Conservation (phyloP, 495 filamentous ascomycete species). For the Hypoxylon trugodes region DNA sequence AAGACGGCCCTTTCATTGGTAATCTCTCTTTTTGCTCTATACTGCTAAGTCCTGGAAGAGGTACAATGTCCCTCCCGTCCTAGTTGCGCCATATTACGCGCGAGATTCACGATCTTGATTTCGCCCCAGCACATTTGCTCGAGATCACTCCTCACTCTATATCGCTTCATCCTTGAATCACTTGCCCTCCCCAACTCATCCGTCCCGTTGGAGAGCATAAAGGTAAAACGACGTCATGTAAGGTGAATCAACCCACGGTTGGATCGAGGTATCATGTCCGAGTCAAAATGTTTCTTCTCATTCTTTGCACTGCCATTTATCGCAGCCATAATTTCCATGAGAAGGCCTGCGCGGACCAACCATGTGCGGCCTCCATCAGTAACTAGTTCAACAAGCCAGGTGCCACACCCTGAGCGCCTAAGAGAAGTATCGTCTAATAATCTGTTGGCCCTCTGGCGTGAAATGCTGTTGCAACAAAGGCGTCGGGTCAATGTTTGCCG, state of each 20-base stretch:
- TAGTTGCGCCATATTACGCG: conserved; percentile 10
- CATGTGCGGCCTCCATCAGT: background rate
- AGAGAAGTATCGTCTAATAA: conserved; percentile 75
- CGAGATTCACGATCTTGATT: conserved; percentile 9
- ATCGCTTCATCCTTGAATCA: background rate
- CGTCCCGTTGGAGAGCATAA: background rate
- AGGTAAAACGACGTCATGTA: background rate
- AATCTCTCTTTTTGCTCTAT: conserved; percentile 12
- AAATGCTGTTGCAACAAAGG: conserved; percentile 71
- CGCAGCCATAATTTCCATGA: conserved; percentile 5
- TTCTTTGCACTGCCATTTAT: conserved; percentile 10
- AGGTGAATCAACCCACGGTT: background rate
- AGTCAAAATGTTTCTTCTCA: conserved; percentile 2
- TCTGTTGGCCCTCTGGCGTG: conserved; percentile 76
- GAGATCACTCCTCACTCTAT: conserved; percentile 15
- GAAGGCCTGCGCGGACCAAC: background rate
- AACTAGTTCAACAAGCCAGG: background rate
- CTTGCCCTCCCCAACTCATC: conserved; percentile 3
- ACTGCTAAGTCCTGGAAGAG: conserved; percentile 26
- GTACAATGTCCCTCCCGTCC: conserved; percentile 11
- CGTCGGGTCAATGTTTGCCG: conserved; percentile 73
- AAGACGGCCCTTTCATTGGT: background rate
- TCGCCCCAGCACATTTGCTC: conserved; percentile 11
- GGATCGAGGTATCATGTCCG: conserved; percentile 14
- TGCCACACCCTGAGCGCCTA: conserved; percentile 42